phyloP scores from a whole-genome alignment of 2,329 filamentous ascomycete genomes.

The Daldinia eschscholtzii region DNA sequence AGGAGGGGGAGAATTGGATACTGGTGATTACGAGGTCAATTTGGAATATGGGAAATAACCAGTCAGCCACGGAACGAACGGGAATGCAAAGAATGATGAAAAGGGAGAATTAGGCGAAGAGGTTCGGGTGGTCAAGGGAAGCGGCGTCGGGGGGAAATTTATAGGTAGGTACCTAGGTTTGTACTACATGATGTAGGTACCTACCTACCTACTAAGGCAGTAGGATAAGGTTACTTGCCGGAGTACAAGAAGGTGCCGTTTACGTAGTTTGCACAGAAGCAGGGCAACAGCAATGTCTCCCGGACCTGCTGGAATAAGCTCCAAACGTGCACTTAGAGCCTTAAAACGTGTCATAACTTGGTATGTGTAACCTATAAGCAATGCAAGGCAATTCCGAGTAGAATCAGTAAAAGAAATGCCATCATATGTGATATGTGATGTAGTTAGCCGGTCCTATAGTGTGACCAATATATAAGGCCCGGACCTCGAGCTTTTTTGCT shows the following conservation, averaged over 20 bases:
- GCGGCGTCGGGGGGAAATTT: background rate
- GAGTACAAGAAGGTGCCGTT: background rate
- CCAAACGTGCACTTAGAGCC: background rate
- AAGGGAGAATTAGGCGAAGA: background rate
- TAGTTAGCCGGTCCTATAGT: background rate
- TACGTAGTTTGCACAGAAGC: background rate
- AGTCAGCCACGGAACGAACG: background rate
- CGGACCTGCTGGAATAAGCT: background rate
- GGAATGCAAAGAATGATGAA: background rate
- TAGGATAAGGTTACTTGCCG: background rate
- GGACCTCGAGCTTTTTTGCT: conserved; percentile 2
- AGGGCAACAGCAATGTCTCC: background rate
- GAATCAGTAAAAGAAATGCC: background rate
- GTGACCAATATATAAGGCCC: conserved; percentile 7
- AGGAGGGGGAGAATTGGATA: background rate
- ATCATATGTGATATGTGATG: background rate
- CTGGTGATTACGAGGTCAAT: background rate
- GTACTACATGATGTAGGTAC: no score
- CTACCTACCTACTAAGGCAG: no score
- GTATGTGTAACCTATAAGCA: conserved; percentile 1
- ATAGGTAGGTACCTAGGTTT: conserved; percentile 1
- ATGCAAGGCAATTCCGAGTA: background rate
- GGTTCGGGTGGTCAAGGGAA: background rate
- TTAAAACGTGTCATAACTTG: background rate
- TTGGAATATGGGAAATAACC: background rate